phyloP scores from a whole-genome alignment of 2,329 filamentous ascomycete species.

The Microdochium nivale region DNA sequence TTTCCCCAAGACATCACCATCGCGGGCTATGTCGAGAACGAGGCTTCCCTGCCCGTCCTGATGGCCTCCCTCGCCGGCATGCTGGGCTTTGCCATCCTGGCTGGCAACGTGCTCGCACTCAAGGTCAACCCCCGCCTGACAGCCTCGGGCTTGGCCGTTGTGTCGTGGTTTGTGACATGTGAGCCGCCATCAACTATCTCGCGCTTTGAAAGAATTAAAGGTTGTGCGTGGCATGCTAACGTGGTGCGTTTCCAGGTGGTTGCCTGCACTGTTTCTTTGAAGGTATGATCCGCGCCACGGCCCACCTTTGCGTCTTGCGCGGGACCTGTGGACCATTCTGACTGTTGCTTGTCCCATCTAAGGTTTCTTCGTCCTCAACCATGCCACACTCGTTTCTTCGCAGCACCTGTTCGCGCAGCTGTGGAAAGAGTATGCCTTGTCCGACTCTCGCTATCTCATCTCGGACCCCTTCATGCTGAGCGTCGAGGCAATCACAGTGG shows the following conservation, averaged over 20 bases:
- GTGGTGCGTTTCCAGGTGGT: constrained; percentile 36
- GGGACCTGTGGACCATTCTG: no score
- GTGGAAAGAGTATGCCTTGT: constrained; percentile 88
- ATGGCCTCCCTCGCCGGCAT: constrained; percentile 27
- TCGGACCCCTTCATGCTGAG: constrained; percentile 79
- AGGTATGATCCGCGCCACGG: constrained; percentile 33
- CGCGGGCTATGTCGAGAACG: constrained; percentile 36
- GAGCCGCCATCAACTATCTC: constrained; percentile 17
- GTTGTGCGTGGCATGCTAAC: constrained; percentile 2
- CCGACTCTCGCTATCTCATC: constrained; percentile 79
- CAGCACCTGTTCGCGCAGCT: constrained; percentile 74
- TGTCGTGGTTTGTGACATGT: constrained; percentile 50
- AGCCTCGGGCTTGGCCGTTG: constrained; percentile 30
- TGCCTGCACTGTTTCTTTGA: constrained; percentile 77
- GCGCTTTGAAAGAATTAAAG: no score
- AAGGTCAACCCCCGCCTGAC: constrained; percentile 21
- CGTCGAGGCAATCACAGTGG: constrained; percentile 74
- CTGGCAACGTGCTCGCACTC: constrained; percentile 19
- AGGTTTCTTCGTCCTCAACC: constrained; percentile 71
- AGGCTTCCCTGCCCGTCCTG: constrained; percentile 26
- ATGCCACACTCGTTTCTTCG: constrained; percentile 53
- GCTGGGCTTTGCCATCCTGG: constrained; percentile 24
- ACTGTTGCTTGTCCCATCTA: background rate
- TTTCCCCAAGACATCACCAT: constrained; percentile 35
- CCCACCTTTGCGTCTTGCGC: no score